Evolutionary conservation across 768 basidiomycete genomes (phyloP), one percentile per base, ranked within the genome.

Genomic region (Suillus paluster): DNA sequence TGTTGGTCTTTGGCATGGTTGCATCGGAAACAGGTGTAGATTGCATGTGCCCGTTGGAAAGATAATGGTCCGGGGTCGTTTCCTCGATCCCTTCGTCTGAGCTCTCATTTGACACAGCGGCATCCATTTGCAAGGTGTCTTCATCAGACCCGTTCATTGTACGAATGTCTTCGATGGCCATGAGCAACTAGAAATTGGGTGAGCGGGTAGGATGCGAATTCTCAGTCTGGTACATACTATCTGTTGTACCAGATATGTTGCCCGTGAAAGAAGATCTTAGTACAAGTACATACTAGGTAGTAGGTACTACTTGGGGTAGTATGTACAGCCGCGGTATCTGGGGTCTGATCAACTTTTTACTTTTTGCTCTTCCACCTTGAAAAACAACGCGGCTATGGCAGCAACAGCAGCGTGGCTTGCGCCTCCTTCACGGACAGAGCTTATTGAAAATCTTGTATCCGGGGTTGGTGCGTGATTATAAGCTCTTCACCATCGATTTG

Each of bases 371-470:
- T 30, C 56, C 21, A 30, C 49, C 3, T 50, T 50, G 27, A 68
- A 62, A 61, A 68, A 65, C 19, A 49, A 48, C 27, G 44, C 42
- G 30, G 75, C 75, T 70, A 57, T 70, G 58, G 67, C 68, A 61
- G 71, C 81, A 49, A 83, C 83, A 54, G 76, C 87, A 30, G 80
- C 83, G 64, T 94, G 92, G 92, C 79, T 87, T 56, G 80, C 83
- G 30, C 95, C 95, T 42, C 76, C 86, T 19, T 91, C 90, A 55
- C 84, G 95, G 53, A 88, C 94, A 65, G 90, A 92, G 63, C 84
- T 92, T 69, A 97, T 98, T 61, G 93, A 97, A 71, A 89, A 91
- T 68, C 86, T 98, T 23, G 94, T 95, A 27, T 93, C 91, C 25
- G 94, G 94, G 48, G 94, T 95, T 52, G 94, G 93, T 92, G 64